Evolutionary conservation across 306 rosid genomes (phyloP), one percentile per base, ranked within the genome.

Genomic region (Vachellia pachyceras): DNA sequence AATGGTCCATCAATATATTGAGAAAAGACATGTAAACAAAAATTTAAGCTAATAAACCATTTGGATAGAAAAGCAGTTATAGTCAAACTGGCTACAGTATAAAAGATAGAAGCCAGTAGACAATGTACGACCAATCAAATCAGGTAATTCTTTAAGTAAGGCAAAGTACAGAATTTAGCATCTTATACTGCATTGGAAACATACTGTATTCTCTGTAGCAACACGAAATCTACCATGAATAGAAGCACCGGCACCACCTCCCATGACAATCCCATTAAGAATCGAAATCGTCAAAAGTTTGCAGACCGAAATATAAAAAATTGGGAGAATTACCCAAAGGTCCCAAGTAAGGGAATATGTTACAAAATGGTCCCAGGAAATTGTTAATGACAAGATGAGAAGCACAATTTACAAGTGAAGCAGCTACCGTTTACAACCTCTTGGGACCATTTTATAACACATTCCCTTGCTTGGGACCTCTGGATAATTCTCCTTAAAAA

Each of bases 241-340:
- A 70, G 99, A 93, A 86, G 79, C 93, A 52, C 99, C 98, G 25
- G 98, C 97, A 20, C 99, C 98, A 87, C 99, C 99, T 80, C 99
- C 99, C 97, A 95, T 93, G 73, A 95, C 98, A 67, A 91, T 90
- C 80, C 99, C 99, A 74, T 95, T 76, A 69, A 93, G 95, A 77
- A 95, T 86, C 79, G 99, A 95, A 88, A 95, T 95, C 99, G 93
- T 71, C 71, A 86, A 80, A 80, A 60, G 77, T 84, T 81, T 81
- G 45, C 60, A 73, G 22, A 75, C 42, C 57, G 47, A 73, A 40
- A 47, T 76, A 84, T 52, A 84, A 77, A 79, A 71, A n/a, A n/a
- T n/a, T n/a, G n/a, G n/a, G n/a, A n/a, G n/a, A n/a, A n/a, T n/a
- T n/a, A n/a, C n/a, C n/a, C n/a, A n/a, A n/a, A n/a, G n/a, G n/a